Base-by-base conservation (phyloP, 129 eudicot genomes). In the Heracleum sosnowskyi region DNA sequence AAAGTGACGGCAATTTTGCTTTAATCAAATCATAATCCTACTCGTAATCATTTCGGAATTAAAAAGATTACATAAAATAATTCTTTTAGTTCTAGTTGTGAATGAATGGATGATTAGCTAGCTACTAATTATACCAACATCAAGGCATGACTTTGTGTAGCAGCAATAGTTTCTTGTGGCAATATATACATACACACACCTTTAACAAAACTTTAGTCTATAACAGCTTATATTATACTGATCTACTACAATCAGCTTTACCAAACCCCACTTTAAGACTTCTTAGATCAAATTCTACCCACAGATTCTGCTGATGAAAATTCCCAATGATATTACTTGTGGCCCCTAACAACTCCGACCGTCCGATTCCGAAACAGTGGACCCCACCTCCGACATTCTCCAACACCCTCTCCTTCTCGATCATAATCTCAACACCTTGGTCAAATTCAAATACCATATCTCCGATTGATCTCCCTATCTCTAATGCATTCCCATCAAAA, bases 281-380 rank as follows among this genome's bases (percentile, higher is more conserved):
- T 29, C 63, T 79, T 11, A 90, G 33, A 92, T 92, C 97, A 83
- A 90, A 92, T 78, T 92, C 97, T 13, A 92, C 93, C 97, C 97
- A 92, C 24, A 76, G 83, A 79, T 90, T 92, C 69, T 88, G 97
- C 24, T 92, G 97, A 86, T 92, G 93, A 68, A 92, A 90, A 53
- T 92, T 92, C 13, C 97, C 97, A 12, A 92, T 86, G 4, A 92
- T 92, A 24, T 90, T 92, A 79, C 97, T 88, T 0, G 97, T 82
- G 20, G 89, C 82, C 17, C 90, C 93, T 5, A 92, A 81, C 47
- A 81, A 77, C 64, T 86, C 91, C 0, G 96, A 92, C 77, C 93
- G 90, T 76, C 91, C 97, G 74, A 92, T 88, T 68, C 86, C 97
- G 22, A 92, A 81, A 24, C 97, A 92, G 28, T 91, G 89, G 45